phyloP scores from a whole-genome alignment of 257 asterid genomes.

The Salvia rosmarinus region DNA sequence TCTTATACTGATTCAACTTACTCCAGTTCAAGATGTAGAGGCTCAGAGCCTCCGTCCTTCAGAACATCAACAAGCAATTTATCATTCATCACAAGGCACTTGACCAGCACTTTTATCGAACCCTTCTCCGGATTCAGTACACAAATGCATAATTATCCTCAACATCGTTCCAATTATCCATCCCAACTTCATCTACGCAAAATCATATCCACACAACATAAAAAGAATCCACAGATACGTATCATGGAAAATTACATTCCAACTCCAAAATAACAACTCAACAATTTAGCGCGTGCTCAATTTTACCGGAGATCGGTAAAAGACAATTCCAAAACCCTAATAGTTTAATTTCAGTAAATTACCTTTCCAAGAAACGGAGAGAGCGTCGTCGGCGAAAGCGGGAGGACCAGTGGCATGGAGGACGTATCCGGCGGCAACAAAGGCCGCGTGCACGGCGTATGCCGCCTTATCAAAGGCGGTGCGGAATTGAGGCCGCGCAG shows the following conservation, averaged over 20 bases:
- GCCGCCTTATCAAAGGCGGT: slow-evolving; percentile 60
- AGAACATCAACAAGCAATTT: slow-evolving; percentile 67
- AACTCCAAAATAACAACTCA: neutral
- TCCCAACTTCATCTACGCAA: slow-evolving; percentile 71
- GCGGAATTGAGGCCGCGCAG: slow-evolving; percentile 70
- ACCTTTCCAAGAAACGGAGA: slow-evolving; percentile 59
- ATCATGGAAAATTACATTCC: neutral
- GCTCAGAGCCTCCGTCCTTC: slow-evolving; percentile 64
- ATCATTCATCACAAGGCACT: slow-evolving; percentile 71
- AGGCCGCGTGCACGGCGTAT: slow-evolving; percentile 68
- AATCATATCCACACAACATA: slow-evolving; percentile 13
- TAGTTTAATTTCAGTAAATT: slow-evolving; percentile 14
- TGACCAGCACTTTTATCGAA: slow-evolving; percentile 64
- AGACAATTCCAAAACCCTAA: neutral
- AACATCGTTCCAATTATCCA: slow-evolving; percentile 69
- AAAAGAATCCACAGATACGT: neutral
- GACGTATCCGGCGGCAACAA: slow-evolving; percentile 62
- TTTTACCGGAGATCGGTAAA: neutral
- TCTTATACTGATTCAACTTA: slow-evolving; percentile 30
- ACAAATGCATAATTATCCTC: slow-evolving; percentile 70
- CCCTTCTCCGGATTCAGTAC: slow-evolving; percentile 58
- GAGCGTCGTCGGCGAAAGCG: slow-evolving; percentile 56
- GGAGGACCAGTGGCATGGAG: slow-evolving; percentile 69
- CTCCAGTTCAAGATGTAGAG: slow-evolving; percentile 64
- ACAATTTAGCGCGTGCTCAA: neutral